Conservation (phyloP, 2,329 filamentous ascomycete species). For the Aspergillus versicolor region DNA sequence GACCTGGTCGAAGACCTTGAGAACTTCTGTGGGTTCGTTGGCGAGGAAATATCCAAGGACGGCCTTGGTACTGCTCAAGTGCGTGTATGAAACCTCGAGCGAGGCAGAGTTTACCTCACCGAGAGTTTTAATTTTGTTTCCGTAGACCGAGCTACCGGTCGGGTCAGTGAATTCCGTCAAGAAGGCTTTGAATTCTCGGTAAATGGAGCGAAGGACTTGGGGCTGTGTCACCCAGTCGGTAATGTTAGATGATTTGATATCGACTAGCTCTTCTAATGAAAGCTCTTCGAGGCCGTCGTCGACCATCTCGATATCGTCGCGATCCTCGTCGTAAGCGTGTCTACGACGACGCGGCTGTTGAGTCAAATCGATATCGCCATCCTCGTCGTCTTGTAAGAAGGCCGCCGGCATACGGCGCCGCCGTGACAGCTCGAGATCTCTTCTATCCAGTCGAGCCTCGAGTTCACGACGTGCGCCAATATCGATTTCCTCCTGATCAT, state of each 20-base stretch:
- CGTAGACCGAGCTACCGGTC: slow-evolving; percentile 87
- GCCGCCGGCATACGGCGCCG: slow-evolving; percentile 61
- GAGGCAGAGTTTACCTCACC: slow-evolving; percentile 97
- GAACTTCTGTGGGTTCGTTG: slow-evolving; percentile 90
- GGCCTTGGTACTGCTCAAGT: slow-evolving; percentile 85
- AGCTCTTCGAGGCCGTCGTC: slow-evolving; percentile 95
- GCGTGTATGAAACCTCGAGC: slow-evolving; percentile 92
- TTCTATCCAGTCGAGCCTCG: slow-evolving; percentile 61
- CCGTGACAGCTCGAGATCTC: slow-evolving; percentile 61
- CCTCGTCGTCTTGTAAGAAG: slow-evolving; percentile 71
- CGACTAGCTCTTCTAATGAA: slow-evolving; percentile 83
- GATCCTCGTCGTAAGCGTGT: slow-evolving; percentile 91
- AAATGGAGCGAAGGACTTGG: slow-evolving; percentile 87
- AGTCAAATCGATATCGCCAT: slow-evolving; percentile 79
- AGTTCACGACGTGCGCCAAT: slow-evolving; percentile 58
- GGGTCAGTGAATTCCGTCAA: slow-evolving; percentile 93
- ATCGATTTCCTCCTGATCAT: slow-evolving; percentile 63
- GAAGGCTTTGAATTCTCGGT: slow-evolving; percentile 95
- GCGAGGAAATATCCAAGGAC: slow-evolving; percentile 94
- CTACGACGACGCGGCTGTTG: slow-evolving; percentile 80
- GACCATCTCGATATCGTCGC: slow-evolving; percentile 83
- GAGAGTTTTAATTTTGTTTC: slow-evolving; percentile 88
- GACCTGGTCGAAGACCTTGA: slow-evolving; percentile 94
- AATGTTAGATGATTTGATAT: slow-evolving; percentile 89
- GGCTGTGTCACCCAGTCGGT: slow-evolving; percentile 94